Conservation (phyloP, 148 eudicot species). For the Spergularia bocconei region DNA sequence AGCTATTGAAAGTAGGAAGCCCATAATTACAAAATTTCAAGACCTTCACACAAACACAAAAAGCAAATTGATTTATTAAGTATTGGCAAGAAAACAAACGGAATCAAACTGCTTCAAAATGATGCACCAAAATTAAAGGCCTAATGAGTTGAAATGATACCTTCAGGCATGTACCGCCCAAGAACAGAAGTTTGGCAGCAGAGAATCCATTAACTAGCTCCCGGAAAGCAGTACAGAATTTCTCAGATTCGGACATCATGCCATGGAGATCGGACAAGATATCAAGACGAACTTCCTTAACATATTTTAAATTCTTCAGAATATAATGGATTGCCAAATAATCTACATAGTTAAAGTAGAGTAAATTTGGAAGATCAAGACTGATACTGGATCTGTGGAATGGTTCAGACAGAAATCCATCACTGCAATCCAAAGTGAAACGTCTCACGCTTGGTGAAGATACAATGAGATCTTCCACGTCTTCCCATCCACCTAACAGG, state of each 20-base stretch:
- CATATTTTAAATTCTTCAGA: not conserved
- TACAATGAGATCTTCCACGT: not conserved
- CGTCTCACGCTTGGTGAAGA: not conserved
- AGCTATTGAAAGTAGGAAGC: constrained; percentile 2
- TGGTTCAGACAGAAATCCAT: not conserved
- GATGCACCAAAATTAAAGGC: no score
- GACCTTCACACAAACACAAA: not conserved
- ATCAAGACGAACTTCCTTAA: constrained; percentile 4
- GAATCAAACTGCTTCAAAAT: not conserved
- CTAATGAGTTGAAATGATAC: not conserved
- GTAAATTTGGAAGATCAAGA: constrained; percentile 15
- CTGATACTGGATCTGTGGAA: not conserved
- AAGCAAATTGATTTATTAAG: not conserved
- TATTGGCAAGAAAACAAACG: no score
- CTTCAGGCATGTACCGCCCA: not conserved
- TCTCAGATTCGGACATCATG: not conserved
- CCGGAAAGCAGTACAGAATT: not conserved
- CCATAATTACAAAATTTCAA: not conserved
- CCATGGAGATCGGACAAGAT: not conserved
- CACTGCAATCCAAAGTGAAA: not conserved
- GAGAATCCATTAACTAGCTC: constrained; percentile 14
- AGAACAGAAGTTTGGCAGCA: constrained; percentile 12
- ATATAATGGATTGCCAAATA: not conserved
- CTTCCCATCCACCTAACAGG: constrained; percentile 3
- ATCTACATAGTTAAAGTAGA: constrained; percentile 3